phyloP scores from a whole-genome alignment of 805 yeast species.

The Candida ponderosae region DNA sequence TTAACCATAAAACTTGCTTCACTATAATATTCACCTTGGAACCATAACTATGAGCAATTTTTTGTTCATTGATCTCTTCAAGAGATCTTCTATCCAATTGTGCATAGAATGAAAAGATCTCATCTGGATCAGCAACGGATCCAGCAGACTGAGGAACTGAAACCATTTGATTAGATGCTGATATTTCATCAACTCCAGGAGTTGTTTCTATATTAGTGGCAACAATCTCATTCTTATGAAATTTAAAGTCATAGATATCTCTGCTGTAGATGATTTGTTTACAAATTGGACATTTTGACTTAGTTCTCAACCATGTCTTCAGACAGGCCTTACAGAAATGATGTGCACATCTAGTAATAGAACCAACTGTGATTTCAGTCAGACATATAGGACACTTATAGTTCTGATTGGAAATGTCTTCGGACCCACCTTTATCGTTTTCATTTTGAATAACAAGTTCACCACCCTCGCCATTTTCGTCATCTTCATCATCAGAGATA shows the following conservation, averaged over 20 bases:
- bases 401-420: too few relatives aligned
- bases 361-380: conserved; percentile 60
- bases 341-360: conserved; percentile 88
- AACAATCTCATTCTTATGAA: conserved; percentile 41
- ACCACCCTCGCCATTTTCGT: conserved; percentile 13
- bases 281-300: conserved; percentile 74
- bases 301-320: conserved; percentile 57
- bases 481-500: conserved; percentile 20
- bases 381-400: conserved; percentile 74
- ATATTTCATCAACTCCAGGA: conserved; percentile 7
- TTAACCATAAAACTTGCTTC: conserved; percentile 60
- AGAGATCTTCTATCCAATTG: conserved; percentile 35
- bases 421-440: conserved; percentile 17
- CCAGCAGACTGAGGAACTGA: too few relatives aligned
- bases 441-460: too few relatives aligned
- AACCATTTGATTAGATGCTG: too few relatives aligned
- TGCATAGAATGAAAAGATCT: conserved; percentile 13
- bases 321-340: conserved; percentile 81
- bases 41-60: conserved; percentile 52
- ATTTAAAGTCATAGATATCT: conserved; percentile 66
- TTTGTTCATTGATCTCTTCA: conserved; percentile 36
- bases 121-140: conserved; percentile 1
- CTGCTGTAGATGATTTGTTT: conserved; percentile 39
- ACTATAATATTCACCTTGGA: conserved; percentile 82
- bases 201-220: conserved; percentile 19